Conservation (phyloP, 208 protist genomes). For the Wallacemonas sp. region DNA sequence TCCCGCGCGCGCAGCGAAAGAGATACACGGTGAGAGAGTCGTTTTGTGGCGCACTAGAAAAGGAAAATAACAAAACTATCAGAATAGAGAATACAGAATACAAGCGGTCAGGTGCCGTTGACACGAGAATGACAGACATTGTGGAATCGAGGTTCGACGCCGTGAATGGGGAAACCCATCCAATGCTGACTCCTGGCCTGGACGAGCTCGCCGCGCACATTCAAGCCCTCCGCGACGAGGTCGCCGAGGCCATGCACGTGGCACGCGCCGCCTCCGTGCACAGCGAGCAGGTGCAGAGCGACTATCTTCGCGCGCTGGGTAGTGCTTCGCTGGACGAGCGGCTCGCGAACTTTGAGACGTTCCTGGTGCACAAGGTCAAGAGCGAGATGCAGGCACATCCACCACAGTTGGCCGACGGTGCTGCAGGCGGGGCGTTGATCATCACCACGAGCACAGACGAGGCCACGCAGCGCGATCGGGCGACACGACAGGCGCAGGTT, state of each 20-base stretch:
- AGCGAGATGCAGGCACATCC: slow-evolving; percentile 7
- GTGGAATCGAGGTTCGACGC: not conserved
- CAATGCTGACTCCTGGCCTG: not conserved
- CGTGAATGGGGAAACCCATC: not conserved
- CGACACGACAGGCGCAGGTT: not conserved
- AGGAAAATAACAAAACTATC: too few species aligned
- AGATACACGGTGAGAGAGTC: too few species aligned
- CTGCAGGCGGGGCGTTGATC: not conserved
- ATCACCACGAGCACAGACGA: not conserved
- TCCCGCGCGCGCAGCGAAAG: too few species aligned
- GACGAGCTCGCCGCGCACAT: not conserved
- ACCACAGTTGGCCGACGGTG: not conserved
- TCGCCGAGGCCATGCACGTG: slow-evolving; percentile 19
- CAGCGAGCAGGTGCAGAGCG: slow-evolving; percentile 2
- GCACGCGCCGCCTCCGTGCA: slow-evolving; percentile 7
- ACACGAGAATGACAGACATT: not conserved
- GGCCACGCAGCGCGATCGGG: not conserved
- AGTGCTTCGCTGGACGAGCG: slow-evolving; percentile 20
- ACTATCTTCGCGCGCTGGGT: slow-evolving; percentile 1
- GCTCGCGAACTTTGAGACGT: slow-evolving; percentile 39
- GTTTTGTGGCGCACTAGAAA: too few species aligned
- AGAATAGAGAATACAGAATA: too few species aligned
- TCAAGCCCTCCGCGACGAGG: slow-evolving; percentile 10
- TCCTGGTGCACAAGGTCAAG: slow-evolving; percentile 42
- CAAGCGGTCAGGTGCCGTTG: too few species aligned